Conservation (phyloP, 306 rosid genomes). For the Dryas alaskensis region DNA sequence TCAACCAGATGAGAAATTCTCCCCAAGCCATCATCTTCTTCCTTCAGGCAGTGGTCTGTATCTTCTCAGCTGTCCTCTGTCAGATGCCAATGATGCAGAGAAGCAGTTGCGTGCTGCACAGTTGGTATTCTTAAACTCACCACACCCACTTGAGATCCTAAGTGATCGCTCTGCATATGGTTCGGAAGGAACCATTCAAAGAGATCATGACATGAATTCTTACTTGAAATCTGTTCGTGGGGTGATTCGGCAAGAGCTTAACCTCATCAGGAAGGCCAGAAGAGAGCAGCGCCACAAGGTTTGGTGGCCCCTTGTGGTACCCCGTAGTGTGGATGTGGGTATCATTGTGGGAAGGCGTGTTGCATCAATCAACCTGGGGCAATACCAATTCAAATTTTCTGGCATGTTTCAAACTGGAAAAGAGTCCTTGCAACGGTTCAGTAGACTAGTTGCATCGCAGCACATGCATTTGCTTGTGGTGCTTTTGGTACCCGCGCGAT, state of each 20-base stretch:
- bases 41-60: slow-evolving; percentile 90
- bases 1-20: slow-evolving; percentile 85
- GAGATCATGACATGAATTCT: slow-evolving; percentile 93
- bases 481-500: slow-evolving; percentile 60
- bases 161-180: slow-evolving; percentile 88
- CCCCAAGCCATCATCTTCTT: slow-evolving; percentile 81
- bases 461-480: slow-evolving; percentile 76
- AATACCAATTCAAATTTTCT: slow-evolving; percentile 52
- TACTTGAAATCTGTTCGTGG: slow-evolving; percentile 60
- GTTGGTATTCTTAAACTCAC: slow-evolving; percentile 70
- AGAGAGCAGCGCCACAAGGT: slow-evolving; percentile 61
- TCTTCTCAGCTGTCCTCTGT: slow-evolving; percentile 44
- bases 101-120: slow-evolving; percentile 70
- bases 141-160: slow-evolving; percentile 90
- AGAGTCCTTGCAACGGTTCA: slow-evolving; percentile 66
- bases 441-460: slow-evolving; percentile 73
- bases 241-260: slow-evolving; percentile 75
- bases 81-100: slow-evolving; percentile 44
- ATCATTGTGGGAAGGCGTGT: slow-evolving; percentile 49
- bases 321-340: slow-evolving; percentile 32
- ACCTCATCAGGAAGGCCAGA: slow-evolving; percentile 50
- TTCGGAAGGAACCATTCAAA: slow-evolving; percentile 68
- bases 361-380: slow-evolving; percentile 37
- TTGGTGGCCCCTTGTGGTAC: slow-evolving; percentile 70
- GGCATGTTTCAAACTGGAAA: slow-evolving; percentile 58